Evolutionary conservation across 305 asterid species (phyloP), one percentile per base, ranked within the genome.

Genomic region (Plantago lanceolata): DNA sequence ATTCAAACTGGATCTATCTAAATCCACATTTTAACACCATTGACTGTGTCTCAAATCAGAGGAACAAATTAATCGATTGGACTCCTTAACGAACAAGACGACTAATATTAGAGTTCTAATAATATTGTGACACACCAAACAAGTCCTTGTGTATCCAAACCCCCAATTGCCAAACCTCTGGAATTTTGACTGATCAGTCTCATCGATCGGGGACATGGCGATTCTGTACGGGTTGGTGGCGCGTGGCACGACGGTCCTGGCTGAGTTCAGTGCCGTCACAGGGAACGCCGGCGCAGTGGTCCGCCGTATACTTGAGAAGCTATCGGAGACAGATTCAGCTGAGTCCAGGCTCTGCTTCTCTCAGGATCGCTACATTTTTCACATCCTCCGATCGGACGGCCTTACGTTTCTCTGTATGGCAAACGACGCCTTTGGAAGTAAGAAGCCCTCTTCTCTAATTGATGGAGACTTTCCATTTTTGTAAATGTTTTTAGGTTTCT

Each of bases 351-450:
- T 89, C 35, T 92, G 96, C 72, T 92, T 86, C 82, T 89, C 96
- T 29, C 98, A 92, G 78, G 98, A 89, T 82, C 90, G 96, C 18
- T 86, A 86, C 73, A 92, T 92, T 68, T 89, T 92, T 65, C 96
- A 92, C 73, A 89, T 92, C 61, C 93, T 92, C 73, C 84, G 85
- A 65, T 81, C 96, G 13, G 85, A 89, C 72, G 96, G 95, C 71
- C 79, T 92, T 55, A 74, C 81, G 8, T 92, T 78, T 75, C 98
- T 92, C 68, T 92, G 98, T 92, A 92, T 92, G 98, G 96, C 98
- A 45, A 92, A 87, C 72, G 96, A 89, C 52, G 76, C 96, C 71
- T 92, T 89, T 52, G 96, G 96, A 75, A 84, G 98, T 92, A 72
- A 76, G 96, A 7, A 0, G 0, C 21, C 40, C 63, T 37, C 19